These are phyloP conservation scores for Naganishia cerealis DNA, from an alignment of 1,284 basidiomycete species.

Conservation along the genomic window DNA sequence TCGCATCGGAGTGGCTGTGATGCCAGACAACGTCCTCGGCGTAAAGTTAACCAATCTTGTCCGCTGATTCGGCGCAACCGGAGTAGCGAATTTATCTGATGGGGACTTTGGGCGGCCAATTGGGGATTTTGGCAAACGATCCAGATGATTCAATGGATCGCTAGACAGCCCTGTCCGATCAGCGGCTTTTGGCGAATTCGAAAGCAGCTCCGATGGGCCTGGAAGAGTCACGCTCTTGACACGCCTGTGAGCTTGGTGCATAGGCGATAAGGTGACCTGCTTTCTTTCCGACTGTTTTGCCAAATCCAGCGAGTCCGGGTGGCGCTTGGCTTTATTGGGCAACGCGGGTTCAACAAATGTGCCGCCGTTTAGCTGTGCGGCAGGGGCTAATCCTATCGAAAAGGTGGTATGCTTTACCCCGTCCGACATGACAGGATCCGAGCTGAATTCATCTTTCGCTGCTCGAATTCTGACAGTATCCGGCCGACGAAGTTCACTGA, in stretches of 20 bases:
- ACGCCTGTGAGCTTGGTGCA: conserved; percentile 26
- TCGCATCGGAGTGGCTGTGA: conserved; percentile 18
- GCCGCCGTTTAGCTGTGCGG: conserved; percentile 27
- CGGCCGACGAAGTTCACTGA: conserved; percentile 26
- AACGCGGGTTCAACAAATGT: conserved; percentile 30
- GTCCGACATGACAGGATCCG: conserved; percentile 25
- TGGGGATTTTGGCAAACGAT: conserved; percentile 28
- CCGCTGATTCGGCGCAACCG: conserved; percentile 16
- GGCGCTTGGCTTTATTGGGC: conserved; percentile 21
- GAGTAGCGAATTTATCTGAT: conserved; percentile 29
- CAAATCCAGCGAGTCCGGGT: conserved; percentile 5
- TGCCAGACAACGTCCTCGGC: conserved; percentile 16
- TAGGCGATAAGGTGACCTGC: conserved; percentile 32
- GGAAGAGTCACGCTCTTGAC: conserved; percentile 30
- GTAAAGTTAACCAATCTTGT: conserved; percentile 27
- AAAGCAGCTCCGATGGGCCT: conserved; percentile 30
- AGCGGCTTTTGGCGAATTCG: conserved; percentile 24
- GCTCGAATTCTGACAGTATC: conserved; percentile 22
- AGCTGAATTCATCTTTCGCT: conserved; percentile 29
- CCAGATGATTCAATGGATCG: conserved; percentile 29
- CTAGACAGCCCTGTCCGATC: conserved; percentile 4
- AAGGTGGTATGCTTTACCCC: conserved; percentile 12
- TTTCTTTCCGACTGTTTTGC: conserved; percentile 19
- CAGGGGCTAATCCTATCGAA: conserved; percentile 13
- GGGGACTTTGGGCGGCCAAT: conserved; percentile 29